Evolutionary conservation across 2,329 filamentous ascomycete genomes (phyloP).

Genomic region (Penicillium glabrum): DNA sequence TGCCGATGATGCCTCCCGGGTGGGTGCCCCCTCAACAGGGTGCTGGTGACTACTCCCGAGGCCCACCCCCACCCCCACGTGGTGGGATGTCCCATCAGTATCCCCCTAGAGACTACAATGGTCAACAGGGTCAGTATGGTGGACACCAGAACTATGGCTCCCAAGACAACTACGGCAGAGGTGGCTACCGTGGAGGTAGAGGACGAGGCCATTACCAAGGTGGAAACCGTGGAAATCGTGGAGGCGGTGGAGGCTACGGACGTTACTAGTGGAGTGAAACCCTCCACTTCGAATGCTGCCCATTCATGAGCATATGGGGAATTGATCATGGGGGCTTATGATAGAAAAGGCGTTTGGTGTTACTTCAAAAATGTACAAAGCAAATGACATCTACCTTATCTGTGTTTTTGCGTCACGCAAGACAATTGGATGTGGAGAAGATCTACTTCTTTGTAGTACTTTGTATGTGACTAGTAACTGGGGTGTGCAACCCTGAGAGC

Average conservation of each 20-base stretch:
- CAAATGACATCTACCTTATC: background rate
- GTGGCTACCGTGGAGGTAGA: slow-evolving; percentile 24
- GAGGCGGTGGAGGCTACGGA: slow-evolving; percentile 29
- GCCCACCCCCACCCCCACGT: slow-evolving; percentile 41
- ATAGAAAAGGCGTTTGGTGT: slow-evolving; percentile 1
- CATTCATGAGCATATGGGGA: background rate
- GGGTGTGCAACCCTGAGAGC: background rate
- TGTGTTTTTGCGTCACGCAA: background rate
- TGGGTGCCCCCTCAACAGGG: slow-evolving; percentile 35
- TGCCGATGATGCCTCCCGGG: slow-evolving; percentile 34
- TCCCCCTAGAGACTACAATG: slow-evolving; percentile 19
- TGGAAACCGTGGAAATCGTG: slow-evolving; percentile 15
- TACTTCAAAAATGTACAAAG: background rate
- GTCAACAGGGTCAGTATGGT: slow-evolving; percentile 26
- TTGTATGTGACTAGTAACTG: background rate
- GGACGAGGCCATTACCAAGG: slow-evolving; percentile 29
- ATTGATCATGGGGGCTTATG: background rate
- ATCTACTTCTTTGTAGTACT: background rate
- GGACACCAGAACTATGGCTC: slow-evolving; percentile 19
- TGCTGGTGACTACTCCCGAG: slow-evolving; percentile 32
- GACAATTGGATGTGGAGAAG: background rate
- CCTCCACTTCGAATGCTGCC: background rate
- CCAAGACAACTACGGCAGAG: slow-evolving; percentile 22
- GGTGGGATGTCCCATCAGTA: slow-evolving; percentile 28
- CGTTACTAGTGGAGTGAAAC: slow-evolving; percentile 30